phyloP scores from a whole-genome alignment of 2,329 filamentous ascomycete species.

The Ophiostoma piceae region DNA sequence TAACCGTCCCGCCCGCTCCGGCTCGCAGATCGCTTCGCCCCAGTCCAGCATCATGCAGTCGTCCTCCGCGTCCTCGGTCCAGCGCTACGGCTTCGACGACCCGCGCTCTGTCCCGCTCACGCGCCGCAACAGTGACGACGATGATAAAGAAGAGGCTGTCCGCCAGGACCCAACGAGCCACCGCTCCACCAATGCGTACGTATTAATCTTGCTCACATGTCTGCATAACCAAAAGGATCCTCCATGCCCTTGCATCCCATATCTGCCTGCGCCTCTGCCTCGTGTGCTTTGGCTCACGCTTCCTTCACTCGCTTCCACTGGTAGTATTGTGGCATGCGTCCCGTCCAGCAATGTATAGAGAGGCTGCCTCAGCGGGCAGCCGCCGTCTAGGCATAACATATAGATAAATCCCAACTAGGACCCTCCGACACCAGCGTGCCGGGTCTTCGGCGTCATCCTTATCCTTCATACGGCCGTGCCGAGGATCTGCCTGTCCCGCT shows the following conservation, averaged over 20 bases:
- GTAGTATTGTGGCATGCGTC: background rate
- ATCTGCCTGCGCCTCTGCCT: background rate
- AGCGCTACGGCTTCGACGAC: slow-evolving; percentile 55
- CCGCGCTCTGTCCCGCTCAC: slow-evolving; percentile 81
- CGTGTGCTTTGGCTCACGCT: background rate
- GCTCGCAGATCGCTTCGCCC: slow-evolving; percentile 75
- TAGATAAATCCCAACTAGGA: background rate
- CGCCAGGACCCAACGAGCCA: slow-evolving; percentile 65
- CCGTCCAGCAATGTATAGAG: background rate
- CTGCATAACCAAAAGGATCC: background rate
- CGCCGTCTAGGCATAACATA: background rate
- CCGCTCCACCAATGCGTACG: slow-evolving; percentile 73
- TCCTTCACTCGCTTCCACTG: background rate
- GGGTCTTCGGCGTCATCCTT: background rate
- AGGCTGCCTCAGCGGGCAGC: background rate
- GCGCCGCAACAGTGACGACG: slow-evolving; percentile 84
- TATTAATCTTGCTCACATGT: slow-evolving; percentile 33
- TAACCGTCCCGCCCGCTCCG: slow-evolving; percentile 68
- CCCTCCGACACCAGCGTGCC: background rate
- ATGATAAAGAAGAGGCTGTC: slow-evolving; percentile 74
- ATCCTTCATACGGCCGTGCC: background rate
- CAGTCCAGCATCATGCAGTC: slow-evolving; percentile 55
- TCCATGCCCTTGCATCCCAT: background rate
- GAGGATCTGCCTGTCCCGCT: background rate
- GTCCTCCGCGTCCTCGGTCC: slow-evolving; percentile 11